phyloP scores from a whole-genome alignment of 2,329 filamentous ascomycete genomes.

The Leptodontidium sp. region DNA sequence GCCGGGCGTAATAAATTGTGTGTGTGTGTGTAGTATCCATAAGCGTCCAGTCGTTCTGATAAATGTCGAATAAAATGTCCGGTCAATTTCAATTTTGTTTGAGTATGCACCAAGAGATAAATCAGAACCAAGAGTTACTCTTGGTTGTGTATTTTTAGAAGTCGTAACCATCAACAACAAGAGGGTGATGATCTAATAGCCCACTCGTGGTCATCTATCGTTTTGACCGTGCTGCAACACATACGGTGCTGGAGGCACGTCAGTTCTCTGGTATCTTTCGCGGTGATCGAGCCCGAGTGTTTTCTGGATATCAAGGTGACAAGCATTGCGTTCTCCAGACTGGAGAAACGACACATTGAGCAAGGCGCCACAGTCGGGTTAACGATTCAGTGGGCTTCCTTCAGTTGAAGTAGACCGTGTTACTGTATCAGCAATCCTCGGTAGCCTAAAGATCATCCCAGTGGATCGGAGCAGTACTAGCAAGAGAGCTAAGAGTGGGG shows the following conservation, averaged over 20 bases:
- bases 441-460: too few relatives aligned
- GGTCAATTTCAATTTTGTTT: neutral
- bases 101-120: neutral
- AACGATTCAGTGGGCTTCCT: too few relatives aligned
- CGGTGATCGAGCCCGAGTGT: neutral
- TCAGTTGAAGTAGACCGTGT: too few relatives aligned
- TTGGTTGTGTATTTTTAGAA: neutral
- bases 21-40: neutral
- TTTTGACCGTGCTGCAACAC: neutral
- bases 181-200: neutral
- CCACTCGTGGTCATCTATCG: neutral
- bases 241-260: neutral
- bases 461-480: too few relatives aligned
- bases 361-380: too few relatives aligned
- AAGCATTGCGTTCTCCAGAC: too few relatives aligned
- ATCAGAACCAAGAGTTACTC: neutral
- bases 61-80: neutral
- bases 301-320: neutral
- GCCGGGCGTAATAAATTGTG: slow-evolving; percentile 8
- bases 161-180: neutral
- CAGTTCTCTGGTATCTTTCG: too few relatives aligned
- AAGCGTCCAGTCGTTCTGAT: neutral
- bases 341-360: too few relatives aligned
- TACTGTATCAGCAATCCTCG: too few relatives aligned
- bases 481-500: too few relatives aligned